Evolutionary conservation across 345 rosid genomes (phyloP).

Genomic region (Lenwebbia sp.): DNA sequence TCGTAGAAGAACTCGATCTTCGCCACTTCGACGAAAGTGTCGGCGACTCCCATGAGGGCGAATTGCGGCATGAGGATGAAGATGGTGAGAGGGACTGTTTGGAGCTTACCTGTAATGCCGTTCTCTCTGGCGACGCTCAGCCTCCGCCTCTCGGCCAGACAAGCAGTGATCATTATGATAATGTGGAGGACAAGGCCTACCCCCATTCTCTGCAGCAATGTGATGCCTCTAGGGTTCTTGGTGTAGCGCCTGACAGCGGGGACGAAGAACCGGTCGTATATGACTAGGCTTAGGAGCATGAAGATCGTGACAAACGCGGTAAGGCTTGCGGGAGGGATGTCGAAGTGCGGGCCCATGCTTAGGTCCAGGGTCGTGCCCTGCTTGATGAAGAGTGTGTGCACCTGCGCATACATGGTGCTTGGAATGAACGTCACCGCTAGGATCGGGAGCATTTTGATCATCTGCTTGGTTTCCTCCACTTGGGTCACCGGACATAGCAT

Average conservation of each 20-base stretch:
- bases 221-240: conserved; percentile 60
- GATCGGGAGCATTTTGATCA: conserved; percentile 55
- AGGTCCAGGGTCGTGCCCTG: conserved; percentile 57
- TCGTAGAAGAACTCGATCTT: conserved; percentile 86
- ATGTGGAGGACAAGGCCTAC: conserved; percentile 44
- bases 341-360: conserved; percentile 38
- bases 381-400: conserved; percentile 52
- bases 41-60: conserved; percentile 66
- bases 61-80: conserved; percentile 63
- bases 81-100: conserved; percentile 44
- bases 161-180: conserved; percentile 40
- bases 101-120: conserved; percentile 5
- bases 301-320: conserved; percentile 55
- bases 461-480: conserved; percentile 65
- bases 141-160: conserved; percentile 46
- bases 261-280: conserved; percentile 48
- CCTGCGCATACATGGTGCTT: conserved; percentile 34
- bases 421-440: conserved; percentile 34
- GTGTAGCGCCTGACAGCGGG: conserved; percentile 30
- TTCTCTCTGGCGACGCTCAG: conserved; percentile 34
- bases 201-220: conserved; percentile 74
- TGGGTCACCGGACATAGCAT: conserved; percentile 46
- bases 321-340: conserved; percentile 69
- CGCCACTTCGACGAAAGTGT: conserved; percentile 58
- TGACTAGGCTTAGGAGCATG: conserved; percentile 41